Percentiles rank a stretch among this genome's conserved stretches.
Evolutionary conservation across 1,284 basidiomycete species (phyloP).

Genomic region (Sphagnurus paluster): DNA sequence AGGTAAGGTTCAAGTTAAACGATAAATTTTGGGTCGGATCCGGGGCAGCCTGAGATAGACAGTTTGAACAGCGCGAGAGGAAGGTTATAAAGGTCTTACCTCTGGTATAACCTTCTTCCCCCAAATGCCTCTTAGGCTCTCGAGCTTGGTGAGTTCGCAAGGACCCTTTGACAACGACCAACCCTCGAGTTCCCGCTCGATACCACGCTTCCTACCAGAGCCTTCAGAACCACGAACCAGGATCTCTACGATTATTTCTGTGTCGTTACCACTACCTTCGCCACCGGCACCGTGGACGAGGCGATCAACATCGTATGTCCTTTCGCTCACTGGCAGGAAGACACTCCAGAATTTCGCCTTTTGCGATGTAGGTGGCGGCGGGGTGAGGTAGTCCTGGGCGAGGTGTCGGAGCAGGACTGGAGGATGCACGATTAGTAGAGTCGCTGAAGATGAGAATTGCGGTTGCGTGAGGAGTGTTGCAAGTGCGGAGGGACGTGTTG

Average conservation of each 20-base stretch:
- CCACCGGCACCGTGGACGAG: constrained; percentile 59
- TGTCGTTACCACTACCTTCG: constrained; percentile 44
- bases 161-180: constrained; percentile 47
- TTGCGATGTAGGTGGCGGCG: constrained; percentile 62
- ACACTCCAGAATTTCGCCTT: constrained; percentile 74
- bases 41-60: constrained; percentile 22
- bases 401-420: constrained; percentile 63
- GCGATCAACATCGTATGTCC: constrained; percentile 56
- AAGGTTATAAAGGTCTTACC: constrained; percentile 32
- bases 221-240: constrained; percentile 49
- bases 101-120: constrained; percentile 38
- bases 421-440: constrained; percentile 67
- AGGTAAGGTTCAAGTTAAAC: constrained; percentile 87
- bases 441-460: constrained; percentile 64
- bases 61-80: neutral
- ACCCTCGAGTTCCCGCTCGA: constrained; percentile 65
- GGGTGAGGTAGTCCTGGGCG: constrained; percentile 63
- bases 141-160: constrained; percentile 48
- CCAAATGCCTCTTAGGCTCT: constrained; percentile 49
- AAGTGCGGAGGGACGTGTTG: constrained; percentile 52
- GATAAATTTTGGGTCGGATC: constrained; percentile 69
- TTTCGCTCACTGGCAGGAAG: constrained; percentile 66
- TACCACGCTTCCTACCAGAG: constrained; percentile 43
- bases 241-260: constrained; percentile 64
- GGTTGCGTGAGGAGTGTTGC: constrained; percentile 59